Percentiles rank a stretch among this genome's conserved stretches.
These are phyloP conservation scores for Geotrichum fermentans DNA, from an alignment of 1,139 yeast species.

Conservation along the genomic window DNA sequence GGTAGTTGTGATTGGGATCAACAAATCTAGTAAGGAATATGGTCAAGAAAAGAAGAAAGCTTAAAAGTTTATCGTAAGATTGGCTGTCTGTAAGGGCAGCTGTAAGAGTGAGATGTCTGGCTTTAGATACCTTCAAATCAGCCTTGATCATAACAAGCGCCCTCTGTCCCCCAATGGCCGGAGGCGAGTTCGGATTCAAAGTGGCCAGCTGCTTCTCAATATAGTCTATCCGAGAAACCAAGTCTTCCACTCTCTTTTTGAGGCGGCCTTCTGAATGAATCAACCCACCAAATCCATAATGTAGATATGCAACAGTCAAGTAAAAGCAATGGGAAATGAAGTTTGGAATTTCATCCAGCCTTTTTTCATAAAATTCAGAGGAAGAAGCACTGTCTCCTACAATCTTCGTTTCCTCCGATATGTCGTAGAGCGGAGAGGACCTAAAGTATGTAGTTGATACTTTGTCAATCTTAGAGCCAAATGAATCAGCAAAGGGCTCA, in stretches of 20 bases:
- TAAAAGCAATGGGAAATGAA: conserved; percentile 87
- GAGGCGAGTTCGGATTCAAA: conserved; percentile 25
- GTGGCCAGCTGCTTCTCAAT: conserved; percentile 35
- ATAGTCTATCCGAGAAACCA: conserved; percentile 49
- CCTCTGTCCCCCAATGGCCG: conserved; percentile 25
- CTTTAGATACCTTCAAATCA: conserved; percentile 41
- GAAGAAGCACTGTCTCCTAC: conserved; percentile 72
- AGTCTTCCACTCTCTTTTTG: conserved; percentile 49
- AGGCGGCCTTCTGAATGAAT: conserved; percentile 54
- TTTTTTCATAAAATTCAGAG: conserved; percentile 47
- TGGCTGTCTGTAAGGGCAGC: conserved; percentile 55
- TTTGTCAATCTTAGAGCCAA: conserved; percentile 59
- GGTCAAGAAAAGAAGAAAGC: conserved; percentile 70
- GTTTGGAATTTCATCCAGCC: conserved; percentile 45
- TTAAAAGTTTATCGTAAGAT: conserved; percentile 63
- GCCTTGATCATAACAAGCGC: conserved; percentile 44
- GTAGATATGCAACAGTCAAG: conserved; percentile 69
- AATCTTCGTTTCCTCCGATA: conserved; percentile 76
- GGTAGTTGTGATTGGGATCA: conserved; percentile 66
- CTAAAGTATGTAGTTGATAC: conserved; percentile 66
- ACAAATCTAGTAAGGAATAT: conserved; percentile 65
- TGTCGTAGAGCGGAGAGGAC: conserved; percentile 48
- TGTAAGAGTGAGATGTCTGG: conserved; percentile 45
- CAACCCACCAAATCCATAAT: conserved; percentile 86
- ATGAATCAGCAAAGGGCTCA: conserved; percentile 73